These are phyloP conservation scores for Hymenoscyphus linearis DNA, from an alignment of 2,329 filamentous ascomycete genomes.

Conservation along the genomic window DNA sequence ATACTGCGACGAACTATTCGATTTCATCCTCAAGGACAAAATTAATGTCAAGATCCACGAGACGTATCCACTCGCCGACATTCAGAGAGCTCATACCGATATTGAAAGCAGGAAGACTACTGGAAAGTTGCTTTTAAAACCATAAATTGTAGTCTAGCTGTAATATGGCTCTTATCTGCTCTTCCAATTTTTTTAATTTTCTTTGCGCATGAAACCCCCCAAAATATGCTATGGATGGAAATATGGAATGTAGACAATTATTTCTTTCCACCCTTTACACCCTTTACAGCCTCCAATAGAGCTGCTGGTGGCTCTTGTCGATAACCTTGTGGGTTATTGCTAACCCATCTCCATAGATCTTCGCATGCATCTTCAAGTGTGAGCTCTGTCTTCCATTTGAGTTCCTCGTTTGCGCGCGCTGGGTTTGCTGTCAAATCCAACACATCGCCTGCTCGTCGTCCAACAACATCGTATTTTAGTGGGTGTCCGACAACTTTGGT, in stretches of 20 bases:
- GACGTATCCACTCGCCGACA: slow-evolving; percentile 69
- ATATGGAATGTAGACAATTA: not conserved
- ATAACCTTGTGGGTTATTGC: slow-evolving; percentile 95
- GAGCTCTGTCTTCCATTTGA: slow-evolving; percentile 86
- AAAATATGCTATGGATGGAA: not conserved
- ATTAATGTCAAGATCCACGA: slow-evolving; percentile 71
- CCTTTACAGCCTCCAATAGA: slow-evolving; percentile 62
- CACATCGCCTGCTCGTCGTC: slow-evolving; percentile 81
- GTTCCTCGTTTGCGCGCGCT: slow-evolving; percentile 76
- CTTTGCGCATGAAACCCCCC: not conserved
- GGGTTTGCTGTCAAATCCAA: slow-evolving; percentile 93
- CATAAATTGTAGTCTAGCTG: slow-evolving; percentile 38
- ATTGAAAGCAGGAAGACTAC: slow-evolving; percentile 77
- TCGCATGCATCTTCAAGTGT: slow-evolving; percentile 90
- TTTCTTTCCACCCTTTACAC: slow-evolving; percentile 38
- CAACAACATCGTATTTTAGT: slow-evolving; percentile 80
- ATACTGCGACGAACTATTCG: slow-evolving; percentile 69
- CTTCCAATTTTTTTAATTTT: not conserved
- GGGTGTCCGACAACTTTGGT: slow-evolving; percentile 78
- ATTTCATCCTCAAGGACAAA: slow-evolving; percentile 62
- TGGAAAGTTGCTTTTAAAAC: slow-evolving; percentile 73
- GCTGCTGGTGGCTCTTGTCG: slow-evolving; percentile 82
- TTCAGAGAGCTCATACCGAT: slow-evolving; percentile 67
- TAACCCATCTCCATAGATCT: slow-evolving; percentile 94
- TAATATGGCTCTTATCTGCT: not conserved